Evolutionary conservation across 768 basidiomycete species (phyloP).

Genomic region (Grammothele lineata): DNA sequence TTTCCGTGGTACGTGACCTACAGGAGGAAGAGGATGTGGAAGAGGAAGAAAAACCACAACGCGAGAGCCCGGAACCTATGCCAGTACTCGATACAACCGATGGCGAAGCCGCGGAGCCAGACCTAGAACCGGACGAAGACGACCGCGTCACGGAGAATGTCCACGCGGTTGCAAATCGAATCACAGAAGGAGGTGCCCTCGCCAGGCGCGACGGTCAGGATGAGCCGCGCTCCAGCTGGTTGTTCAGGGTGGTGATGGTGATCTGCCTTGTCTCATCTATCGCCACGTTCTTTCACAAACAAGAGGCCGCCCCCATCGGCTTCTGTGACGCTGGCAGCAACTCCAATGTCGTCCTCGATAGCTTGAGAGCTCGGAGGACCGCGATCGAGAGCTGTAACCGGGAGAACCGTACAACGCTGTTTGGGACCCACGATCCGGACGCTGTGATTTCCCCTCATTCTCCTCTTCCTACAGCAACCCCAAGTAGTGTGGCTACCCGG

Average conservation of each 20-base stretch:
- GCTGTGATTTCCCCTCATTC: slow-evolving; percentile 2
- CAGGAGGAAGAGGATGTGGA: slow-evolving; percentile 1
- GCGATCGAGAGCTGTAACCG: slow-evolving; percentile 53
- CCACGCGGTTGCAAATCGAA: slow-evolving; percentile 33
- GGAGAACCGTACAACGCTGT: slow-evolving; percentile 47
- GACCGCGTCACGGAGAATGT: slow-evolving; percentile 28
- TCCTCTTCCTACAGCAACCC: slow-evolving; percentile 11
- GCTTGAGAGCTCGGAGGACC: slow-evolving; percentile 39
- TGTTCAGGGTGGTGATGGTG: slow-evolving; percentile 28
- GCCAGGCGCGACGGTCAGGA: slow-evolving; percentile 8
- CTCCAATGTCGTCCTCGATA: slow-evolving; percentile 55
- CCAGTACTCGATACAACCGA: too few relatives aligned
- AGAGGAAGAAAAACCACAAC: slow-evolving; percentile 2
- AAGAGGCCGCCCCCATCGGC: slow-evolving; percentile 65
- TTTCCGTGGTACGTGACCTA: slow-evolving; percentile 10
- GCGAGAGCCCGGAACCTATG: too few relatives aligned
- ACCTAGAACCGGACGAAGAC: too few relatives aligned
- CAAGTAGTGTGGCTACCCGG: not conserved
- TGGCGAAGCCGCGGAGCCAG: too few relatives aligned
- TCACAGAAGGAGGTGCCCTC: slow-evolving; percentile 32
- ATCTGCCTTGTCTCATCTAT: slow-evolving; percentile 11
- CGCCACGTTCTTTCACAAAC: slow-evolving; percentile 51
- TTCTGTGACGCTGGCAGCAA: slow-evolving; percentile 66
- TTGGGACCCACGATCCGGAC: slow-evolving; percentile 25
- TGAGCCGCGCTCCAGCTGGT: slow-evolving; percentile 39